Conservation (phyloP, 495 filamentous ascomycete species). For the Xylona heveae region DNA sequence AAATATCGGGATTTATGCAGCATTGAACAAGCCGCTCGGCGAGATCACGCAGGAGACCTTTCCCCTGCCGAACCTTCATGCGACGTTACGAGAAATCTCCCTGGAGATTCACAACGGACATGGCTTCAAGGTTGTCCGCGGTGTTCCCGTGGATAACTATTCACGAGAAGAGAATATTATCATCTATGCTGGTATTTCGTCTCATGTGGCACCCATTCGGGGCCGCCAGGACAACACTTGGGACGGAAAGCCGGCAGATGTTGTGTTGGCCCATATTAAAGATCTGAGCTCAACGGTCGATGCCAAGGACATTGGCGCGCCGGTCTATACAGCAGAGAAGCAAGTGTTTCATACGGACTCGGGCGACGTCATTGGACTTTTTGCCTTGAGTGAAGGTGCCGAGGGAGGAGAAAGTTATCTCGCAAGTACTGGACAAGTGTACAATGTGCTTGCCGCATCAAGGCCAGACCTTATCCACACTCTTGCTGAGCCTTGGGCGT, state of each 20-base stretch:
- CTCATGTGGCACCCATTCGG: neutral
- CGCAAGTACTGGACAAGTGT: conserved; percentile 35
- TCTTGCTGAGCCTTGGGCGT: conserved; percentile 29
- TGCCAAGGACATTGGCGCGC: too few species aligned
- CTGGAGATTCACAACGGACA: conserved; percentile 2
- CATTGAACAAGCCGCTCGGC: neutral
- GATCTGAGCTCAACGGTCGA: too few species aligned
- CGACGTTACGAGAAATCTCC: conserved; percentile 3
- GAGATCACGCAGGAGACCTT: conserved; percentile 4
- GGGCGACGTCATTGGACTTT: conserved; percentile 43
- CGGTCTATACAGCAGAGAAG: too few species aligned
- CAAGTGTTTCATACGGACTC: conserved; percentile 55
- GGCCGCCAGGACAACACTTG: conserved; percentile 2
- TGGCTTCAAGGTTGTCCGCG: conserved; percentile 4
- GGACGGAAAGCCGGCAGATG: neutral
- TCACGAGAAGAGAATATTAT: neutral
- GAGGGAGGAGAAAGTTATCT: conserved; percentile 35
- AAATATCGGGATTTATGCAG: too few species aligned
- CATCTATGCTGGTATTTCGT: conserved; percentile 3
- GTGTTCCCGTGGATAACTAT: neutral
- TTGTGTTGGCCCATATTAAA: too few species aligned
- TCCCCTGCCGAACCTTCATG: conserved; percentile 8
- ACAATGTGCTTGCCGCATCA: conserved; percentile 39
- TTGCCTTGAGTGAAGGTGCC: conserved; percentile 27
- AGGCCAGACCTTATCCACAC: conserved; percentile 38